Conservation (phyloP, 768 basidiomycete genomes). For the Albatrellus ellisii region DNA sequence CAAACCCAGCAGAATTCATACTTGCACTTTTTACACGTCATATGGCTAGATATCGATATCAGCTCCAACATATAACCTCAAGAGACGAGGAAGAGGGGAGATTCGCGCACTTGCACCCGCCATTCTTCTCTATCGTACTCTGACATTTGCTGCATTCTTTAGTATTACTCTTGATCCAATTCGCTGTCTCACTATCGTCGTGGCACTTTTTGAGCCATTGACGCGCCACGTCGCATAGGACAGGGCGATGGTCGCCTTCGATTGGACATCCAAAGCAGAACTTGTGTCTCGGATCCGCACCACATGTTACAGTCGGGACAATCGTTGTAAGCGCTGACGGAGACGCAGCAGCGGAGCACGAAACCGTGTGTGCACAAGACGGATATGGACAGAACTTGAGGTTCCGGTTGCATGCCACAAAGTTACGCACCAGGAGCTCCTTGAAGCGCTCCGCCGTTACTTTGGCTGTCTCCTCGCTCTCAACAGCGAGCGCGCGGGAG, state of each 20-base stretch:
- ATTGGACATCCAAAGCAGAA: conserved; percentile 95
- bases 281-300: conserved; percentile 49
- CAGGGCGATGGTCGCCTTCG: conserved; percentile 83
- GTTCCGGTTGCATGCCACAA: conserved; percentile 69
- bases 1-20: conserved; percentile 99
- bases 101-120: conserved; percentile 90
- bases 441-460: conserved; percentile 60
- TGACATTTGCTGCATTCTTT: conserved; percentile 96
- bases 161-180: conserved; percentile 99
- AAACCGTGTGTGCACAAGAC: conserved; percentile 87
- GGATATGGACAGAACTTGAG: conserved; percentile 96
- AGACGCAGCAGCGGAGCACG: conserved; percentile 70
- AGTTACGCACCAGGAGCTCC: conserved; percentile 81
- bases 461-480: too few species aligned
- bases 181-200: conserved; percentile 96
- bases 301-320: conserved; percentile 85
- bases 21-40: conserved; percentile 99
- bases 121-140: conserved; percentile 99
- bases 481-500: conserved; percentile 39
- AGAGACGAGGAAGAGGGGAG: conserved; percentile 1
- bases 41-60: conserved; percentile 54
- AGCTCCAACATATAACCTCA: conserved; percentile 2
- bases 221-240: conserved; percentile 78
- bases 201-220: conserved; percentile 96
- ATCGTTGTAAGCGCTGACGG: conserved; percentile 60